Conservation (phyloP, 768 basidiomycete species). For the Amanita thiersii region DNA sequence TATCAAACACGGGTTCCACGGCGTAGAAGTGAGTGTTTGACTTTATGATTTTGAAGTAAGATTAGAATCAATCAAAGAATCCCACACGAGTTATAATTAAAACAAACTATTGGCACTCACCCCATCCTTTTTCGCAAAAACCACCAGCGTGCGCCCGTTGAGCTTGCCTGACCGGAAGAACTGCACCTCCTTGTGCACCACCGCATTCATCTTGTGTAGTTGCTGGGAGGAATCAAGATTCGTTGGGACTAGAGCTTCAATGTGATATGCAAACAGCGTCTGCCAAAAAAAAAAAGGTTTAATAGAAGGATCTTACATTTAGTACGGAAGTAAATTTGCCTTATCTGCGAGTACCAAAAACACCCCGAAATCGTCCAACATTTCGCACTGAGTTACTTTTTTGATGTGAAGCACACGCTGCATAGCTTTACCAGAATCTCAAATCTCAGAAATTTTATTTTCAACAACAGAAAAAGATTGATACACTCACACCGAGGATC, state of each 20-base stretch:
- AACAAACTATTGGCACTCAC: conserved; percentile 19
- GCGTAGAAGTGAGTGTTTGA: conserved; percentile 89
- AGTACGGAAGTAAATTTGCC: conserved; percentile 24
- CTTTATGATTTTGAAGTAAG: conserved; percentile 9
- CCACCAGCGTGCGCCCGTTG: conserved; percentile 79
- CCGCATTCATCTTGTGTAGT: conserved; percentile 86
- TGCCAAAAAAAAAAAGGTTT: conserved; percentile 24
- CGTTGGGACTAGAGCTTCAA: conserved; percentile 93
- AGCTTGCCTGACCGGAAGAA: conserved; percentile 93
- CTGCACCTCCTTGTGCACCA: conserved; percentile 68
- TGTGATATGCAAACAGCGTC: conserved; percentile 90
- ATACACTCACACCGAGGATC: conserved; percentile 70
- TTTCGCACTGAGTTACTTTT: conserved; percentile 91
- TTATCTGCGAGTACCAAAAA: conserved; percentile 95
- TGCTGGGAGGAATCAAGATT: conserved; percentile 62
- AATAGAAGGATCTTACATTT: background rate
- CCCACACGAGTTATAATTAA: no score
- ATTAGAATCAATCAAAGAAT: no score
- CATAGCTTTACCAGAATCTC: conserved; percentile 55
- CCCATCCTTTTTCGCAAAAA: conserved; percentile 95
- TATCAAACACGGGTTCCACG: conserved; percentile 85
- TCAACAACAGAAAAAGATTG: background rate
- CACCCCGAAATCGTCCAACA: conserved; percentile 93
- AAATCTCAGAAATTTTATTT: background rate
- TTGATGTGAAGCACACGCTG: conserved; percentile 90